Evolutionary conservation across 148 eudicot genomes (phyloP).

Genomic region (Cornus kousa): DNA sequence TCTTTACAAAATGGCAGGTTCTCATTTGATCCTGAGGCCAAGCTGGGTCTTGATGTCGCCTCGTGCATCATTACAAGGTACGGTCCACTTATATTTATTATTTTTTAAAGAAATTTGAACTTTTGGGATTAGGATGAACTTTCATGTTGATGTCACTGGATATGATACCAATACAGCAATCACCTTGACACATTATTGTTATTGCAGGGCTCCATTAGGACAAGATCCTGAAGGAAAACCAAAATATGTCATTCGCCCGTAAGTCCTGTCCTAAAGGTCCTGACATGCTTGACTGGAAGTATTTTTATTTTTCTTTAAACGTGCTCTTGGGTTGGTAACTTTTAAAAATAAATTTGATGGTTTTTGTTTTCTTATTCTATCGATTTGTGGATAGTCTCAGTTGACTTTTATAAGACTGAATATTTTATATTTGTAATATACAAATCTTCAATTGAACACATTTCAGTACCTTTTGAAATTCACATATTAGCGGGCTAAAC

Average conservation of each 20-base stretch:
- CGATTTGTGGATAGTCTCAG: neutral
- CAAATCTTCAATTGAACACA: neutral
- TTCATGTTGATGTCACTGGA: neutral
- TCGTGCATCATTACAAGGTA: constrained; percentile 96
- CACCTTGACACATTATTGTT: neutral
- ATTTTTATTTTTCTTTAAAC: neutral
- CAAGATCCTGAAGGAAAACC: constrained; percentile 84
- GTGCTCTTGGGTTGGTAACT: neutral
- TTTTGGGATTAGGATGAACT: neutral
- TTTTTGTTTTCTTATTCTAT: neutral
- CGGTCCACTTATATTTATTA: constrained; percentile 4
- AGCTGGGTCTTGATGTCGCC: constrained; percentile 95
- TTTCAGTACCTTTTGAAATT: neutral
- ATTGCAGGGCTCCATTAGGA: constrained; percentile 73
- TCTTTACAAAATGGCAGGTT: constrained; percentile 53
- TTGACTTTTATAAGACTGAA: neutral
- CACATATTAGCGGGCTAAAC: neutral
- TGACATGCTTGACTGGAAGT: neutral
- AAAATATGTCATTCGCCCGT: constrained; percentile 94
- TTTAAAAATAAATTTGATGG: neutral
- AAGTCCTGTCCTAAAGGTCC: constrained; percentile 29
- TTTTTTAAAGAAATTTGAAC: neutral
- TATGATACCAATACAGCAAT: neutral
- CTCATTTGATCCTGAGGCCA: constrained; percentile 75
- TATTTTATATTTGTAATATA: neutral